Percentiles rank a stretch among this genome's conserved stretches.
Evolutionary conservation across 192 early-diverging fungal genomes (phyloP).

Genomic region (Bifiguratus adelaidae): DNA sequence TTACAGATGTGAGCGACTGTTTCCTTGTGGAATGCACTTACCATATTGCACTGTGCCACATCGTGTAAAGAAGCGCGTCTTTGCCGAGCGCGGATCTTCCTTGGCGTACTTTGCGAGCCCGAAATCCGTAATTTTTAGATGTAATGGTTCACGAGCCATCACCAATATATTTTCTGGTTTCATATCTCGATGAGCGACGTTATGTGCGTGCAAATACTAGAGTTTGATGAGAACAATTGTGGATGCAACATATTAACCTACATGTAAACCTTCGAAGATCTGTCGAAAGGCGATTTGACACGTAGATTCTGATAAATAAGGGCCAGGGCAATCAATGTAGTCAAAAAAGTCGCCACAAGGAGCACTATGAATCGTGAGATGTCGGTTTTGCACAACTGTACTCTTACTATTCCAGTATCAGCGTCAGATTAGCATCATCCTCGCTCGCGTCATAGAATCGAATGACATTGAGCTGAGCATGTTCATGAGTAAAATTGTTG

Average conservation of each 20-base stretch:
- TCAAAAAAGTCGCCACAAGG: constrained; percentile 91
- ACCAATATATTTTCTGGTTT: constrained; percentile 70
- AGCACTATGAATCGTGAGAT: constrained; percentile 29
- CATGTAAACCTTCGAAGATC: background rate
- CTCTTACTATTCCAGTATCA: background rate
- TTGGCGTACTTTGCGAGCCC: constrained; percentile 64
- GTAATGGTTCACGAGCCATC: constrained; percentile 28
- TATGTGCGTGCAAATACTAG: constrained; percentile 71
- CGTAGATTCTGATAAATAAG: constrained; percentile 21
- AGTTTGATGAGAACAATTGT: background rate
- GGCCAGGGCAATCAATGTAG: constrained; percentile 72
- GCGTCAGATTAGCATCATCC: background rate
- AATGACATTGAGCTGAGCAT: background rate
- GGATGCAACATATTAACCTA: background rate
- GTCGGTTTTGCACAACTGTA: background rate
- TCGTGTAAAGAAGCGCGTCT: constrained; percentile 27
- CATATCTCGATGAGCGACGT: constrained; percentile 90
- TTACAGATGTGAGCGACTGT: background rate
- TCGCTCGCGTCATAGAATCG: background rate
- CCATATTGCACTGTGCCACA: constrained; percentile 86
- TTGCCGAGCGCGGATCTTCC: background rate
- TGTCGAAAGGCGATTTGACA: background rate
- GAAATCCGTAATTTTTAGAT: constrained; percentile 90
- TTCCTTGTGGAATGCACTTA: constrained; percentile 1
- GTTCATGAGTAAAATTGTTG: background rate